phyloP scores from a whole-genome alignment of 805 yeast species.

The Candida taoyuanica region DNA sequence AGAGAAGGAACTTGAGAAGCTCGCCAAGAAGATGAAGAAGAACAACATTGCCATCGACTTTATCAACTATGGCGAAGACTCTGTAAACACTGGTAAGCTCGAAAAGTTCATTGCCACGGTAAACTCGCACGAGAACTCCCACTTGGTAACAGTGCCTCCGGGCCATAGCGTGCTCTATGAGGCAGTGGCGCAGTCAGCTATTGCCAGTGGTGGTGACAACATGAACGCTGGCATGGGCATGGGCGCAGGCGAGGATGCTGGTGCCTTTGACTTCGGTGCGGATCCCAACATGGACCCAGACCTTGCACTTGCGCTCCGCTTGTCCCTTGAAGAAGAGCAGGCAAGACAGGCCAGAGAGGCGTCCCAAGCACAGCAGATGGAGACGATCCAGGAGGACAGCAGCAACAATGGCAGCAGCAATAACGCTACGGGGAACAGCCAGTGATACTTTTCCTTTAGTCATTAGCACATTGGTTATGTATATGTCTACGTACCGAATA shows the following conservation, averaged over 20 bases:
- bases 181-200: slow-evolving; percentile 69
- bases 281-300: slow-evolving; percentile 97
- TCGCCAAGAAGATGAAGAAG: slow-evolving; percentile 91
- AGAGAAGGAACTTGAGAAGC: slow-evolving; percentile 67
- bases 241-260: slow-evolving; percentile 37
- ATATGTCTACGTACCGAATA: background rate
- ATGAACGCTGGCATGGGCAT: slow-evolving; percentile 30
- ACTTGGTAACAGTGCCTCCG: slow-evolving; percentile 81
- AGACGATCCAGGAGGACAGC: slow-evolving; percentile 11
- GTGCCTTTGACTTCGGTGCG: slow-evolving; percentile 60
- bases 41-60: slow-evolving; percentile 87
- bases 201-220: slow-evolving; percentile 56
- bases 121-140: slow-evolving; percentile 70
- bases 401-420: background rate
- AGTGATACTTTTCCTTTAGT: background rate
- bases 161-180: slow-evolving; percentile 84
- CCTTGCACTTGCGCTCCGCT: slow-evolving; percentile 88
- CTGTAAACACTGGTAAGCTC: slow-evolving; percentile 67
- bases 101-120: slow-evolving; percentile 73
- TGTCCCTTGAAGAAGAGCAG: slow-evolving; percentile 92
- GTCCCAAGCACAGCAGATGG: slow-evolving; percentile 9
- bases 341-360: slow-evolving; percentile 78
- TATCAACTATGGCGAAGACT: slow-evolving; percentile 88
- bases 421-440: background rate
- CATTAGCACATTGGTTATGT: background rate